Conservation (phyloP, 306 rosid genomes). For the Fagus sylvatica region DNA sequence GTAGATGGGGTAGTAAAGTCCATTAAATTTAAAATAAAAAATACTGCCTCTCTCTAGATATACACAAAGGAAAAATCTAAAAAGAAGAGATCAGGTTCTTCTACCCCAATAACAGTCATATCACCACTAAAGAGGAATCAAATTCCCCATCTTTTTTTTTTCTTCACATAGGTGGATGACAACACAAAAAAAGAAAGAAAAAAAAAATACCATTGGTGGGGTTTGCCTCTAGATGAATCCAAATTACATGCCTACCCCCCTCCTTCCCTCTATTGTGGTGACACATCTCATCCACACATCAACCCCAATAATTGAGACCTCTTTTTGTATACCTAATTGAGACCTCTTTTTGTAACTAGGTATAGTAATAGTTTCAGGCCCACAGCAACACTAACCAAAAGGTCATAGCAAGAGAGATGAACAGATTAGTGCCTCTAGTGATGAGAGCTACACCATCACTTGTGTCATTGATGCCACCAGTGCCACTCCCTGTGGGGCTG, state of each 20-base stretch:
- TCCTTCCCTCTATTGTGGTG: conserved; percentile 8
- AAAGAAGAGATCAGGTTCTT: conserved; percentile 40
- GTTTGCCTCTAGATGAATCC: conserved; percentile 50
- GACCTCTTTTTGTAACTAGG: background rate
- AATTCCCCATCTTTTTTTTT: conserved; percentile 36
- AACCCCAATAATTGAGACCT: conserved; percentile 6
- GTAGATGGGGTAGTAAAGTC: conserved; percentile 8
- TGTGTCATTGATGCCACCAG: conserved; percentile 23
- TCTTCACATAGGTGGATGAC: conserved; percentile 11
- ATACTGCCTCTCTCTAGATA: conserved; percentile 50
- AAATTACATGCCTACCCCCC: conserved; percentile 33
- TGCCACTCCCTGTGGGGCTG: conserved; percentile 34
- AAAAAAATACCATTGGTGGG: conserved; percentile 34
- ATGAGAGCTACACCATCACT: conserved; percentile 32
- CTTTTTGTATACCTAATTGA: background rate
- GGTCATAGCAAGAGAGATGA: conserved; percentile 31
- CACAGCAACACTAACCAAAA: conserved; percentile 34
- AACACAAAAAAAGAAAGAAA: background rate
- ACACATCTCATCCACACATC: conserved; percentile 48
- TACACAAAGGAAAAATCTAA: conserved; percentile 41
- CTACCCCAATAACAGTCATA: conserved; percentile 27
- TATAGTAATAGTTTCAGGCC: conserved; percentile 27
- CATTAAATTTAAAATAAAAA: conserved; percentile 39
- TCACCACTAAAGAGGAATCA: conserved; percentile 62
- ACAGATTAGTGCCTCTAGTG: conserved; percentile 9